A percentile compares a stretch with the other conserved stretches of the same genome.
Conservation (phyloP, 352 stramenopile species). For the Elongisporangium senticosum region DNA sequence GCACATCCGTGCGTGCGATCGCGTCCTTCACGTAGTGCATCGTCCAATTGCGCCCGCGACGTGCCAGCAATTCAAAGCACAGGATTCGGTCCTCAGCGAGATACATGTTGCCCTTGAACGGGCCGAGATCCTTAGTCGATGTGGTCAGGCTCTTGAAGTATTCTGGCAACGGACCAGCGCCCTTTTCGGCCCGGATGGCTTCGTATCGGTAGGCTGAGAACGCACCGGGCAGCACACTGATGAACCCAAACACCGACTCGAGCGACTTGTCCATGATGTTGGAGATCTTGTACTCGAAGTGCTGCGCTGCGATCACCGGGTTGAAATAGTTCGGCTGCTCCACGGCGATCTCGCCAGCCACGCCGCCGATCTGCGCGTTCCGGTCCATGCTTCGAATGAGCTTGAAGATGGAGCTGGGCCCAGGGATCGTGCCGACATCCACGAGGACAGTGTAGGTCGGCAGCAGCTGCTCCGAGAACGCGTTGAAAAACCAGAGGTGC, state of each 20-base stretch:
- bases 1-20: conserved; percentile 39
- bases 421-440: conserved; percentile 40
- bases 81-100: conserved; percentile 62
- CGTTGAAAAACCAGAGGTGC: conserved; percentile 56
- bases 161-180: conserved; percentile 30
- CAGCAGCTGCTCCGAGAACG: conserved; percentile 45
- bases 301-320: conserved; percentile 30
- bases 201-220: conserved; percentile 54
- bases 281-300: conserved; percentile 58
- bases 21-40: conserved; percentile 55
- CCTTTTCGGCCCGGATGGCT: conserved; percentile 43
- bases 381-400: conserved; percentile 44
- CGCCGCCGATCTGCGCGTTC: conserved; percentile 43
- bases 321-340: conserved; percentile 44
- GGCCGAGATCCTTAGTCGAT: conserved; percentile 33
- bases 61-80: conserved; percentile 52
- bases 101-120: conserved; percentile 72
- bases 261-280: conserved; percentile 55
- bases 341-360: conserved; percentile 39
- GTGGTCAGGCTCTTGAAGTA: conserved; percentile 48
- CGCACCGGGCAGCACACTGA: conserved; percentile 33
- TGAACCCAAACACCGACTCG: conserved; percentile 45
- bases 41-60: conserved; percentile 28
- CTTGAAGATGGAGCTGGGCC: conserved; percentile 29
- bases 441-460: conserved; percentile 46